These are phyloP conservation scores for Ceratonia siliqua DNA, from an alignment of 306 rosid species.

Conservation along the genomic window DNA sequence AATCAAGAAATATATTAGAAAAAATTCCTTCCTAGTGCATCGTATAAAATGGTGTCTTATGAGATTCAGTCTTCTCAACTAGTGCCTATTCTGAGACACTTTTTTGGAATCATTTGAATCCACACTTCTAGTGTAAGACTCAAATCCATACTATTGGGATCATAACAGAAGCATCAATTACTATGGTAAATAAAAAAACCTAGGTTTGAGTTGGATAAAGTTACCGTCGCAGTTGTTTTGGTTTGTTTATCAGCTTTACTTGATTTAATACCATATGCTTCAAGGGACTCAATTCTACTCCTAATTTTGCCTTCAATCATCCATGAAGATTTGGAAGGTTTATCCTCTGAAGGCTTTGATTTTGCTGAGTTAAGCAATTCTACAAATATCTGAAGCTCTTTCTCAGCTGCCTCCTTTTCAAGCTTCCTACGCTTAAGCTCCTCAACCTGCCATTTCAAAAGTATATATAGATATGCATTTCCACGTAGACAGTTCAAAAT, in stretches of 20 bases:
- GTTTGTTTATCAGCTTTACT: conserved; percentile 66
- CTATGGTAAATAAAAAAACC: conserved; percentile 29
- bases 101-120: conserved; percentile 5
- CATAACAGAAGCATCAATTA: conserved; percentile 19
- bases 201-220: conserved; percentile 24
- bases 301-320: conserved; percentile 56
- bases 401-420: conserved; percentile 83
- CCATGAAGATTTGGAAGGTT: conserved; percentile 81
- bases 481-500: conserved; percentile 7
- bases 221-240: conserved; percentile 78
- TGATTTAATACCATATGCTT: conserved; percentile 75
- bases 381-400: conserved; percentile 65
- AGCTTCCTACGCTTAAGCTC: conserved; percentile 70
- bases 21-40: too few relatives aligned
- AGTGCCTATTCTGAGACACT: conserved; percentile 25
- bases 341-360: conserved; percentile 59
- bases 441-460: conserved; percentile 64
- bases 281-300: conserved; percentile 68
- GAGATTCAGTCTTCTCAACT: too few relatives aligned
- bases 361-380: conserved; percentile 66
- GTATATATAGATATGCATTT: not conserved
- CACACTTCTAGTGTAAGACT: too few relatives aligned
- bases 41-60: too few relatives aligned
- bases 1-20: not conserved
- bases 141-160: too few relatives aligned